Conservation (phyloP, 192 early-diverging fungal species). For the Chytriomyces sp. region DNA sequence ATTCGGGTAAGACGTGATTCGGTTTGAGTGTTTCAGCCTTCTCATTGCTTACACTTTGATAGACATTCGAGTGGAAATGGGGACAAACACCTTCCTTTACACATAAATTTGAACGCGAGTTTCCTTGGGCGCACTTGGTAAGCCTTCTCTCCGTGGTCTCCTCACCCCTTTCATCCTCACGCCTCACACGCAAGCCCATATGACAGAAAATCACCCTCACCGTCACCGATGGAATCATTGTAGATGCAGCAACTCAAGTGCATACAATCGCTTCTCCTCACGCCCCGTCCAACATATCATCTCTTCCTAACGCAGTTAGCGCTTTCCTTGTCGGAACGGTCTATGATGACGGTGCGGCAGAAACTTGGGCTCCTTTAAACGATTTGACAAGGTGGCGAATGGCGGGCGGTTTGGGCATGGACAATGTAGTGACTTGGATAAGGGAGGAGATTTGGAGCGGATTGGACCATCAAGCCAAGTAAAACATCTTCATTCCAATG, state of each 20-base stretch:
- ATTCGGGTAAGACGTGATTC: constrained; percentile 35
- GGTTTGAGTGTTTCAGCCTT: not conserved
- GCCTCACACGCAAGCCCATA: too few relatives aligned
- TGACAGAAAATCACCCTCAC: not conserved
- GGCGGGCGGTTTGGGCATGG: not conserved
- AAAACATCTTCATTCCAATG: not conserved
- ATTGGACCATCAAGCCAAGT: not conserved
- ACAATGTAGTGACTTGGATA: constrained; percentile 5
- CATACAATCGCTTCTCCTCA: not conserved
- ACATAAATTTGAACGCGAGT: constrained; percentile 33
- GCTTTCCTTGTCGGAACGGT: not conserved
- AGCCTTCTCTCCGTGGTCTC: not conserved
- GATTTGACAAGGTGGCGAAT: constrained; percentile 12
- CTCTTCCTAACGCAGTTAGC: not conserved
- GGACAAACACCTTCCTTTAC: constrained; percentile 91
- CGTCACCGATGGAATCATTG: constrained; percentile 4
- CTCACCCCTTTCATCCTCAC: not conserved
- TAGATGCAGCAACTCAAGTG: not conserved
- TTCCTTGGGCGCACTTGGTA: constrained; percentile 37
- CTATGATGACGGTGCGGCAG: constrained; percentile 11
- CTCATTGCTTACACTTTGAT: not conserved
- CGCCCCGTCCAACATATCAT: too few relatives aligned
- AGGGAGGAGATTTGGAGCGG: constrained; percentile 16
- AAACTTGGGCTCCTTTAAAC: constrained; percentile 1
- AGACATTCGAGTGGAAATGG: constrained; percentile 86